Evolutionary conservation across 2,329 filamentous ascomycete species (phyloP), one percentile per base, ranked within the genome.

Genomic region (Endoconidiophora laricicola): DNA sequence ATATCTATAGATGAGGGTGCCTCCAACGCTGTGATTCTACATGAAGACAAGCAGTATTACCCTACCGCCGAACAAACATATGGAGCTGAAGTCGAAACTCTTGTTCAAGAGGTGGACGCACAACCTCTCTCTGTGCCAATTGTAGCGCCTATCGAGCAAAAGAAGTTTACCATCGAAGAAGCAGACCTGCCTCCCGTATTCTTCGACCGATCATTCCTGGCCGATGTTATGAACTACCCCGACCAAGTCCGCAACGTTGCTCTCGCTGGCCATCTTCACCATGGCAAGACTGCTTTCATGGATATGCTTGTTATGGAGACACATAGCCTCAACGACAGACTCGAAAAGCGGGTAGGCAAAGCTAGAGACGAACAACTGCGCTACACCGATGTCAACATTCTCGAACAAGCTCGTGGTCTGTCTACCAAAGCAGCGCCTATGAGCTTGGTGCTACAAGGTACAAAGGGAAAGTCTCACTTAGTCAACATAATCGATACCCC

Each of bases 11-110:
- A 56, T 76, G 78, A 86, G 63, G 87, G 84, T 12, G 85, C 90
- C 3, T 95, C 88, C 4, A 98, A 96, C 64, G 90, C 91, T 47
- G 87, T 98, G n/a, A 76, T 98, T 52, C 76, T 98, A 43, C 91
- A 98, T 67, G 91, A 98, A 71, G 91, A 98, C 69, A 98, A 98
- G 66, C 91, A 96, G 63, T 98, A 98, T 66, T 98, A 98, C 62
- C 91, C 91, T 26, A 94, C 88, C n/a, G 91, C 91, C 51, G 81
- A 90, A 61, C 91, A 98, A 65, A 81, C 94, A 40, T 98, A 96
- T 63, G 91, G 91, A 48, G 75, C 80, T 58, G 88, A 91, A 66
- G 91, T 98, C 59, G 91, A 98, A 67, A 91, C 90, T 1, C 69
- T 94, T 65, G 90, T 98, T 37, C 85, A 96, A 61, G 91, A 98